Conservation (phyloP, 192 early-diverging fungal genomes). For the Coemansia sp. region DNA sequence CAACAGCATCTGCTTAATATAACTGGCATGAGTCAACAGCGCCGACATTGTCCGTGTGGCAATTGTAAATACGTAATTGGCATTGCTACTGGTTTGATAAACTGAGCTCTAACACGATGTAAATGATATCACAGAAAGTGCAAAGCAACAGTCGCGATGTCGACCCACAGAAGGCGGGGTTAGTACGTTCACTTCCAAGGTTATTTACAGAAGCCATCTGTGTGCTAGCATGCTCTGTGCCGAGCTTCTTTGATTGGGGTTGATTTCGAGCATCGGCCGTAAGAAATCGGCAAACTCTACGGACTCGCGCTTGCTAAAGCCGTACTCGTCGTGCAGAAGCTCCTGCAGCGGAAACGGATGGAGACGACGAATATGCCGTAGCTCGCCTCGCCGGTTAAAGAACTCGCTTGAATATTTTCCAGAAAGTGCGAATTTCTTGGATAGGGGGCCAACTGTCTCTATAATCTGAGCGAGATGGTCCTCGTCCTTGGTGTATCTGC, state of each 20-base stretch:
- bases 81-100: not conserved
- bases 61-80: not conserved
- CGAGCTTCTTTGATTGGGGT: slow-evolving; percentile 57
- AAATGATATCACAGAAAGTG: too few species aligned
- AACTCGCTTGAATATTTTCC: slow-evolving; percentile 84
- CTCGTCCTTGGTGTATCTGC: slow-evolving; percentile 86
- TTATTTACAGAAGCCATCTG: slow-evolving; percentile 53
- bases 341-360: slow-evolving; percentile 78
- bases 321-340: slow-evolving; percentile 88
- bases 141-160: too few species aligned
- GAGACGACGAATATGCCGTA: slow-evolving; percentile 86
- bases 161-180: not conserved
- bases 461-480: slow-evolving; percentile 98
- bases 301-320: slow-evolving; percentile 67
- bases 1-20: not conserved
- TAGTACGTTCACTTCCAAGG: not conserved
- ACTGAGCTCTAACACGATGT: too few species aligned
- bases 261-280: slow-evolving; percentile 74
- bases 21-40: not conserved
- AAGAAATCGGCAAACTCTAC: slow-evolving; percentile 78
- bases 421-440: slow-evolving; percentile 70
- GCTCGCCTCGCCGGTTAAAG: slow-evolving; percentile 86
- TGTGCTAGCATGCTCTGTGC: slow-evolving; percentile 62
- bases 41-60: too few species aligned
- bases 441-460: slow-evolving; percentile 87